Conservation (phyloP, 805 yeast species). For the Barnettozyma sucrosica region DNA sequence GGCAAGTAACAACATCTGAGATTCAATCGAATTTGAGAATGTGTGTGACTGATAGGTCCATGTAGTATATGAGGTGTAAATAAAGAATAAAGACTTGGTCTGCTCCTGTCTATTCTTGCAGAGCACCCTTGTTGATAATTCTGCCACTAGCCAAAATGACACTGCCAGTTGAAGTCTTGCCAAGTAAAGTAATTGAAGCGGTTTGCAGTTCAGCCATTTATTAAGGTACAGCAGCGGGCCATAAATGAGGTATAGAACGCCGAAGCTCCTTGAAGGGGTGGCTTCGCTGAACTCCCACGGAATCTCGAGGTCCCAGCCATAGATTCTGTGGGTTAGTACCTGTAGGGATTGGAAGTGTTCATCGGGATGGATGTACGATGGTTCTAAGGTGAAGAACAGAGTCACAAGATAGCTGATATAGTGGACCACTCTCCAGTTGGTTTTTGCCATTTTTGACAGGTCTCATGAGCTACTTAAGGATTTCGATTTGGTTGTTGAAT, state of each 20-base stretch:
- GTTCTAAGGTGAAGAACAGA: conserved; percentile 54
- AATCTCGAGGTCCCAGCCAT: conserved; percentile 7
- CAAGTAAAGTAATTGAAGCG: conserved; percentile 47
- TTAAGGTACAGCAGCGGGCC: conserved; percentile 54
- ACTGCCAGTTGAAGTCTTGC: conserved; percentile 44
- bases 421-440: conserved; percentile 19
- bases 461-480: background rate
- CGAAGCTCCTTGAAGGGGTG: conserved; percentile 64
- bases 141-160: conserved; percentile 30
- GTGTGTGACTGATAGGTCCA: conserved; percentile 80
- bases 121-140: conserved; percentile 39
- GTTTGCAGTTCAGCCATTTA: conserved; percentile 31
- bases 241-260: conserved; percentile 61
- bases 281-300: conserved; percentile 79
- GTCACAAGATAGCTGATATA: conserved; percentile 22
- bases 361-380: conserved; percentile 94
- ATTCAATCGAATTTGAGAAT: conserved; percentile 84
- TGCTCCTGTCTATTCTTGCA: conserved; percentile 45
- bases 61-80: conserved; percentile 61
- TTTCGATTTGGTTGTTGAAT: background rate
- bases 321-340: conserved; percentile 42
- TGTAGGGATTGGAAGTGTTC: conserved; percentile 94
- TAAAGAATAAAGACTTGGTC: conserved; percentile 32
- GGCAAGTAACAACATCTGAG: conserved; percentile 35
- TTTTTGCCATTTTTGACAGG: conserved; percentile 1